phyloP scores from a whole-genome alignment of 129 eudicot species.

The Kitagawia praeruptora region DNA sequence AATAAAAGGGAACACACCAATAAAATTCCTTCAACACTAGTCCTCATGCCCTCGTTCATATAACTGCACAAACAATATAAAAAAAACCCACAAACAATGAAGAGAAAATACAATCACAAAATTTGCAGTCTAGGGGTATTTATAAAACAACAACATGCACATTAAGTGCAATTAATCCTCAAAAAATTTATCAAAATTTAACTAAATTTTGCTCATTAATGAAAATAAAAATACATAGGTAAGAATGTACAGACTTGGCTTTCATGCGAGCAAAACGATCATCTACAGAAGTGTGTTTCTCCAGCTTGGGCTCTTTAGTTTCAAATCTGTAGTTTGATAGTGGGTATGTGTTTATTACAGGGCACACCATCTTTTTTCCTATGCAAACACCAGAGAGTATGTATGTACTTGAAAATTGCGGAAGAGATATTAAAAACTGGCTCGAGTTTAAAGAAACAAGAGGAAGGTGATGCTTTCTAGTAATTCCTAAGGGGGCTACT shows the following conservation, averaged over 20 bases:
- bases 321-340: background rate
- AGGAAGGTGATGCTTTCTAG: too few relatives aligned
- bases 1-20: conserved; percentile 30
- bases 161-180: too few relatives aligned
- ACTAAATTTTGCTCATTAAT: background rate
- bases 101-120: conserved; percentile 1
- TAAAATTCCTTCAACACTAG: conserved; percentile 75
- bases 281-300: background rate
- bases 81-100: background rate
- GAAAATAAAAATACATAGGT: background rate
- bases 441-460: too few relatives aligned
- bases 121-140: conserved; percentile 29
- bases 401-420: too few relatives aligned
- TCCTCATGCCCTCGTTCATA: conserved; percentile 83
- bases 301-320: background rate
- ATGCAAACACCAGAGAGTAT: too few relatives aligned
- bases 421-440: too few relatives aligned
- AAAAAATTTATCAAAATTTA: background rate
- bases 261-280: background rate
- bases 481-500: too few relatives aligned
- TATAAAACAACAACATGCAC: background rate
- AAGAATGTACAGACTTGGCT: background rate
- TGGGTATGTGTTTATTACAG: background rate
- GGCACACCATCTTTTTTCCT: background rate
- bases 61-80: conserved; percentile 35